phyloP scores from a whole-genome alignment of 2,329 filamentous ascomycete genomes.

The Fusarium sp. region DNA sequence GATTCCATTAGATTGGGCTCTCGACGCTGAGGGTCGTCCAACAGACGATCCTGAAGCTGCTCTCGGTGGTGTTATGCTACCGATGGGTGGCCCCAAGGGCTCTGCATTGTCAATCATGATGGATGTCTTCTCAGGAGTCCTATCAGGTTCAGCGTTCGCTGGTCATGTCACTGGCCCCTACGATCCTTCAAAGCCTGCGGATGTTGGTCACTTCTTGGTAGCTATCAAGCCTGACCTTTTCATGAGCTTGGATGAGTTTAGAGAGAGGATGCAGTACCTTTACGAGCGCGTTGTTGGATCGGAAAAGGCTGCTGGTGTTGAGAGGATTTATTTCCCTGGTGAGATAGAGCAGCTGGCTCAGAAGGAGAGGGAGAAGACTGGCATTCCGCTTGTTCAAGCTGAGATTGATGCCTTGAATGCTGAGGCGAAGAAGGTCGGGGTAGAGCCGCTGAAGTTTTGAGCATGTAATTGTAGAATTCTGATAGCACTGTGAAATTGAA shows the following conservation, averaged over 20 bases:
- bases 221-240: slow-evolving; percentile 80
- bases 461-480: neutral
- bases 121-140: slow-evolving; percentile 84
- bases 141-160: slow-evolving; percentile 81
- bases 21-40: slow-evolving; percentile 73
- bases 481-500: neutral
- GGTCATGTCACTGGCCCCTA: slow-evolving; percentile 81
- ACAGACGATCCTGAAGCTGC: slow-evolving; percentile 77
- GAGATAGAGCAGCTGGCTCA: slow-evolving; percentile 68
- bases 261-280: slow-evolving; percentile 64
- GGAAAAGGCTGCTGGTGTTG: slow-evolving; percentile 63
- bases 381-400: slow-evolving; percentile 66
- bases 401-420: slow-evolving; percentile 64
- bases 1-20: slow-evolving; percentile 77
- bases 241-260: slow-evolving; percentile 74
- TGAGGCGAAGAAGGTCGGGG: slow-evolving; percentile 59
- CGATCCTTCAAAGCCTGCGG: slow-evolving; percentile 71
- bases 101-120: slow-evolving; percentile 83
- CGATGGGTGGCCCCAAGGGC: slow-evolving; percentile 86
- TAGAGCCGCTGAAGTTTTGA: slow-evolving; percentile 11
- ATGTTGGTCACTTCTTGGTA: slow-evolving; percentile 78
- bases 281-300: slow-evolving; percentile 62
- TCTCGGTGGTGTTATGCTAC: slow-evolving; percentile 80
- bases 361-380: slow-evolving; percentile 58
- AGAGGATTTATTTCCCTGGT: slow-evolving; percentile 67